Conservation (phyloP, 1,139 yeast genomes). For the Saccharomyces hybrid region DNA sequence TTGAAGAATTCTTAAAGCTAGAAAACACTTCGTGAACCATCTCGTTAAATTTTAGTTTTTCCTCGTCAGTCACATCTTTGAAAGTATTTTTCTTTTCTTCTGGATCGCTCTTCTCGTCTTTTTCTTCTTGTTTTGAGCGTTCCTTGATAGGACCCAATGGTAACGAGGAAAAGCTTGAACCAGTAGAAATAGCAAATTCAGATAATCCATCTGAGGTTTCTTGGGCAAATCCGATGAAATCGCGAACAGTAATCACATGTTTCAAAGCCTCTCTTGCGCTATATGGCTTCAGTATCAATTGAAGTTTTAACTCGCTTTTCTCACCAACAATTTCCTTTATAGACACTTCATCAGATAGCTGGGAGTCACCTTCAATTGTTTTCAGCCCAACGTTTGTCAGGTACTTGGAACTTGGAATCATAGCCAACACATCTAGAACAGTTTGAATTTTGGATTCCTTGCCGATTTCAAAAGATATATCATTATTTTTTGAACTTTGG, state of each 20-base stretch:
- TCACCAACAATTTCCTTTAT: conserved; percentile 17
- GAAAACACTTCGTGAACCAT: conserved; percentile 23
- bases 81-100: conserved; percentile 16
- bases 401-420: conserved; percentile 23
- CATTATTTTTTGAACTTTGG: conserved; percentile 10
- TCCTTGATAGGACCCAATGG: conserved; percentile 20
- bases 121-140: conserved; percentile 14
- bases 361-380: conserved; percentile 10
- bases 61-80: conserved; percentile 29
- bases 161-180: conserved; percentile 24
- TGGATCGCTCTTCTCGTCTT: conserved; percentile 10
- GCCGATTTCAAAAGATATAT: conserved; percentile 21
- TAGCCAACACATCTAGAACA: conserved; percentile 21
- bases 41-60: conserved; percentile 26
- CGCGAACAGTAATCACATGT: conserved; percentile 29
- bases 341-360: conserved; percentile 16
- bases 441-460: conserved; percentile 24
- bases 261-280: conserved; percentile 27
- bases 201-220: conserved; percentile 28
- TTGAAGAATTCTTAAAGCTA: conserved; percentile 13
- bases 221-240: conserved; percentile 28
- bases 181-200: conserved; percentile 28
- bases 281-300: conserved; percentile 24
- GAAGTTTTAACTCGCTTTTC: conserved; percentile 15
- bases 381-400: conserved; percentile 24